Conservation (phyloP, 1,139 yeast genomes). For the Meyerozyma sp. region DNA sequence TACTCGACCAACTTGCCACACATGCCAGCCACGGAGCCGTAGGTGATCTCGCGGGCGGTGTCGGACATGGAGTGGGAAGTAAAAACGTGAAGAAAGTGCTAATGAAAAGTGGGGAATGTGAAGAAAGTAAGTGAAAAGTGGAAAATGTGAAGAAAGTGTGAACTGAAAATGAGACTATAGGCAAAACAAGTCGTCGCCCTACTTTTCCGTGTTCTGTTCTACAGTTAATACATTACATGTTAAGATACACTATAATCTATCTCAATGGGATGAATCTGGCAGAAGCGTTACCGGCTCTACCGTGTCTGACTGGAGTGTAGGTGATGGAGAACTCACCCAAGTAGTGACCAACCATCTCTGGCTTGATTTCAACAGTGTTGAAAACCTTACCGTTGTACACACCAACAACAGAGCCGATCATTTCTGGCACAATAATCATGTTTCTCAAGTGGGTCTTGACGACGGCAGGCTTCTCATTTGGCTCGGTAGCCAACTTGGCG, state of each 20-base stretch:
- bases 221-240: background rate
- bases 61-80: slow-evolving; percentile 6
- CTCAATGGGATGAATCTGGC: slow-evolving; percentile 73
- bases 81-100: background rate
- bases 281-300: slow-evolving; percentile 97
- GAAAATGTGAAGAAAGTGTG: background rate
- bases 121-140: background rate
- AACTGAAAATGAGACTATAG: background rate
- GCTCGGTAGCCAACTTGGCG: slow-evolving; percentile 88
- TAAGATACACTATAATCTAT: slow-evolving; percentile 14
- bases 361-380: slow-evolving; percentile 98
- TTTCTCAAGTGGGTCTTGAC: slow-evolving; percentile 99
- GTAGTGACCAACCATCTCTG: slow-evolving; percentile 99
- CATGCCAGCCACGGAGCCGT: slow-evolving; percentile 66
- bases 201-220: background rate
- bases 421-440: slow-evolving; percentile 98
- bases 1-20: slow-evolving; percentile 81
- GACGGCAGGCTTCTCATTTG: slow-evolving; percentile 95
- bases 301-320: slow-evolving; percentile 99
- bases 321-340: slow-evolving; percentile 99
- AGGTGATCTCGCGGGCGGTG: slow-evolving; percentile 33
- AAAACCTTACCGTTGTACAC: slow-evolving; percentile 99
- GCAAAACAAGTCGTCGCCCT: too few relatives aligned
- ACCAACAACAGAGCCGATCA: slow-evolving; percentile 99
- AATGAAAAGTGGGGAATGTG: background rate